Evolutionary conservation across 345 rosid genomes (phyloP).

Genomic region (Cardamine occulta): DNA sequence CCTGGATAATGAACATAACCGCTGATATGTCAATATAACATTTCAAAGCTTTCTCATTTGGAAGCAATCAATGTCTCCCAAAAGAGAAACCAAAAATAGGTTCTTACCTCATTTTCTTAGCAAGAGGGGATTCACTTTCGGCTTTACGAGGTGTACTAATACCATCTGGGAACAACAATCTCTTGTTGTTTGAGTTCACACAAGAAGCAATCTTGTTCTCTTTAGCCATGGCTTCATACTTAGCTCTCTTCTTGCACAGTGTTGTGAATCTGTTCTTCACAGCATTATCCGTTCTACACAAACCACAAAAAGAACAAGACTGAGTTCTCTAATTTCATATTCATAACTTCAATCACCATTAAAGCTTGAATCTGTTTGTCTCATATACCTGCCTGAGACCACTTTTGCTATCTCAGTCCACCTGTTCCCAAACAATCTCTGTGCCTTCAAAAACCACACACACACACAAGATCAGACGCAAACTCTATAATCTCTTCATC

Average conservation of each 20-base stretch:
- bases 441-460: slow-evolving; percentile 65
- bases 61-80: not conserved
- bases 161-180: slow-evolving; percentile 57
- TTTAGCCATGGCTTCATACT: slow-evolving; percentile 84
- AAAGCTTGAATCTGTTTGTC: not conserved
- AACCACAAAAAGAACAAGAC: slow-evolving; percentile 9
- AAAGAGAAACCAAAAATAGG: slow-evolving; percentile 4
- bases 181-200: slow-evolving; percentile 71
- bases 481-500: not conserved
- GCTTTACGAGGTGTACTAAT: slow-evolving; percentile 47
- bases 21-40: slow-evolving; percentile 7
- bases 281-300: slow-evolving; percentile 91
- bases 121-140: slow-evolving; percentile 49
- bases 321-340: not conserved
- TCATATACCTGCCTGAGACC: slow-evolving; percentile 92
- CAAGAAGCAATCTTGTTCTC: slow-evolving; percentile 58
- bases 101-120: slow-evolving; percentile 63
- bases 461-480: slow-evolving; percentile 34
- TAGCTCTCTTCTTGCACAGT: slow-evolving; percentile 96
- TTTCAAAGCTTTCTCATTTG: slow-evolving; percentile 18
- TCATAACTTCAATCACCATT: not conserved
- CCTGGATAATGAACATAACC: slow-evolving; percentile 48
- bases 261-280: slow-evolving; percentile 98
- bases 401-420: slow-evolving; percentile 99
- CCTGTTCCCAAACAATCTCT: slow-evolving; percentile 88